A percentile compares a stretch with the other conserved stretches of the same genome.
phyloP scores from a whole-genome alignment of 2,329 filamentous ascomycete species.

The Periconia sp. region DNA sequence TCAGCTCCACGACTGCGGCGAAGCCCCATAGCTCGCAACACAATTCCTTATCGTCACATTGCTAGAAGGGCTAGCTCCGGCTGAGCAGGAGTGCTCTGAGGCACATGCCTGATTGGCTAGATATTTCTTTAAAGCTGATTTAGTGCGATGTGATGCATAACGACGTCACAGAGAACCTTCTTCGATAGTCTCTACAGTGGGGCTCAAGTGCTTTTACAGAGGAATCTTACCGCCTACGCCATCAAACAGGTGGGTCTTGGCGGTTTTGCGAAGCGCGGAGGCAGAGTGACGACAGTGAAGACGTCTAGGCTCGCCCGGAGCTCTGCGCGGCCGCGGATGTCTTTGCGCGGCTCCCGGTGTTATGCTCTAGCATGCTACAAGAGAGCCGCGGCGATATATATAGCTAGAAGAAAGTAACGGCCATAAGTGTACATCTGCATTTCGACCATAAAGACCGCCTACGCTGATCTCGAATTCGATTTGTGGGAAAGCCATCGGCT shows the following conservation, averaged over 20 bases:
- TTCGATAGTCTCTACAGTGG: conserved; percentile 11
- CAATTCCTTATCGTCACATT: neutral
- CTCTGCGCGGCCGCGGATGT: too few species aligned
- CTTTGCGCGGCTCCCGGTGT: too few species aligned
- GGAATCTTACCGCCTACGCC: conserved; percentile 12
- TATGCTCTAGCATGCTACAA: too few species aligned
- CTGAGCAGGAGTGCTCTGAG: conserved; percentile 11
- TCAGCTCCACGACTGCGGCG: conserved; percentile 5
- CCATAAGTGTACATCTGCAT: too few species aligned
- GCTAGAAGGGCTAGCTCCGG: neutral
- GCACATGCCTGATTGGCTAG: conserved; percentile 13
- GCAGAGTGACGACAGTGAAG: conserved; percentile 10
- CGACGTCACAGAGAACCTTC: conserved; percentile 16
- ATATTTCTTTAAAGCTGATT: neutral
- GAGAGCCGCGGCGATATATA: too few species aligned
- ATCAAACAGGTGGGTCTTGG: too few species aligned
- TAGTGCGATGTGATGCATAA: conserved; percentile 11
- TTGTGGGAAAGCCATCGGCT: too few species aligned
- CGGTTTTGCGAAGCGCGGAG: too few species aligned
- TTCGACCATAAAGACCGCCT: too few species aligned
- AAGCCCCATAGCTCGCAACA: neutral
- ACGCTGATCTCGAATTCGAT: too few species aligned
- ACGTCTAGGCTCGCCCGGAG: neutral
- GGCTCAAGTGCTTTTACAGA: conserved; percentile 3
- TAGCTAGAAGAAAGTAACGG: too few species aligned